These are phyloP conservation scores for Entoloma clypeatum DNA, from an alignment of 1,284 basidiomycete species.

Conservation along the genomic window DNA sequence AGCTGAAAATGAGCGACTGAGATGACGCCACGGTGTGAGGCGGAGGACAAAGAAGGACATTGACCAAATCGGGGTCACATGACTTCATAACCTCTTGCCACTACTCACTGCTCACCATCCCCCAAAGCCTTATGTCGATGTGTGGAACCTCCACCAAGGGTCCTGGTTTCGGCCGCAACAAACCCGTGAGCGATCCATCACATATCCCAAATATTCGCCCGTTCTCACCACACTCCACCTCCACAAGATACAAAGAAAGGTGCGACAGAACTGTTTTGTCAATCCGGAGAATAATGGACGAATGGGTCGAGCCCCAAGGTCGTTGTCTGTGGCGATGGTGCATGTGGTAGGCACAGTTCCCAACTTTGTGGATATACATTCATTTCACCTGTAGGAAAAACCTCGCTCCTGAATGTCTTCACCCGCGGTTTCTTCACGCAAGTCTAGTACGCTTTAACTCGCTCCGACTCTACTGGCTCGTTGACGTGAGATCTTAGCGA, in stretches of 20 bases:
- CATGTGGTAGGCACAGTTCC: conserved; percentile 59
- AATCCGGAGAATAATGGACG: conserved; percentile 13
- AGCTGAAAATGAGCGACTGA: conserved; percentile 28
- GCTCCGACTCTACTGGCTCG: background rate
- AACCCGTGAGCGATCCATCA: conserved; percentile 39
- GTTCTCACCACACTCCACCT: conserved; percentile 5
- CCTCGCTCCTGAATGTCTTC: conserved; percentile 80
- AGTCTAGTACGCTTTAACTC: conserved; percentile 64
- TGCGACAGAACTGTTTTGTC: conserved; percentile 16
- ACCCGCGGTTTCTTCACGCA: conserved; percentile 85
- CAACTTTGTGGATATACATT: conserved; percentile 14
- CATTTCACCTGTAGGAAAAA: conserved; percentile 53
- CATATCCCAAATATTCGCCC: conserved; percentile 4
- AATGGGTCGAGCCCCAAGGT: conserved; percentile 26
- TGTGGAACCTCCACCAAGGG: conserved; percentile 48
- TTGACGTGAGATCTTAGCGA: conserved; percentile 48
- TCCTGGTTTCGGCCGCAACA: conserved; percentile 45
- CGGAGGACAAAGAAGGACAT: conserved; percentile 5
- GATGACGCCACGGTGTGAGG: background rate
- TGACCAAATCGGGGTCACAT: conserved; percentile 7
- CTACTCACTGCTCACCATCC: background rate
- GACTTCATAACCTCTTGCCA: background rate
- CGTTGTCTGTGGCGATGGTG: conserved; percentile 85
- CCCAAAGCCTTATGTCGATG: conserved; percentile 48
- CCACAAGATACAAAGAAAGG: conserved; percentile 42